A percentile compares a stretch with the other conserved stretches of the same genome.
phyloP scores from a whole-genome alignment of 2,329 filamentous ascomycete species.

The Penicillium sp. region DNA sequence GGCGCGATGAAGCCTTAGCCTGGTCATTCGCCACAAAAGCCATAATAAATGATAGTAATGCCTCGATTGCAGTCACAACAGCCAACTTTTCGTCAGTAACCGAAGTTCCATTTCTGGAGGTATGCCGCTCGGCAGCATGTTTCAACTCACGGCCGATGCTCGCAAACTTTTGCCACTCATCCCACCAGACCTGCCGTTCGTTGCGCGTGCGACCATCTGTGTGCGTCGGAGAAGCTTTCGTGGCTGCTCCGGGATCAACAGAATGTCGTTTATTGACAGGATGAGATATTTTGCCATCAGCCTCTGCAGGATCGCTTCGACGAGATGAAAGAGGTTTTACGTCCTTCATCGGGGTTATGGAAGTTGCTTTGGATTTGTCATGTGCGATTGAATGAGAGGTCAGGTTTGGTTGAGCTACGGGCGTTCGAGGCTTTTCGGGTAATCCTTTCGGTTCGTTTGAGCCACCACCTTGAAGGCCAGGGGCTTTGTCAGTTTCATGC shows the following conservation, averaged over 20 bases:
- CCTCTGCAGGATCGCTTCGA: conserved; percentile 41
- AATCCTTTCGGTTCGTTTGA: conserved; percentile 33
- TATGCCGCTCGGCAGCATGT: conserved; percentile 43
- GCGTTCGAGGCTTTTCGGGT: conserved; percentile 40
- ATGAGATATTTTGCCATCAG: conserved; percentile 42
- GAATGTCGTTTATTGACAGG: conserved; percentile 30
- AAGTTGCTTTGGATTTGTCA: conserved; percentile 28
- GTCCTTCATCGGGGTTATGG: conserved; percentile 47
- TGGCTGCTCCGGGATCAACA: conserved; percentile 24
- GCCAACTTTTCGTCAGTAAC: conserved; percentile 38
- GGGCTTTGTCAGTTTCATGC: conserved; percentile 26
- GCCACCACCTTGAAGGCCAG: conserved; percentile 34
- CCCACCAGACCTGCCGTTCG: conserved; percentile 45
- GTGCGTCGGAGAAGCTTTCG: conserved; percentile 32
- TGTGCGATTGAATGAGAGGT: conserved; percentile 34
- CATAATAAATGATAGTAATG: conserved; percentile 49
- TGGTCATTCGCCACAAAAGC: conserved; percentile 47
- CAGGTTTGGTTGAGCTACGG: conserved; percentile 31
- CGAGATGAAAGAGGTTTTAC: conserved; percentile 39
- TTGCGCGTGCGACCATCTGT: conserved; percentile 30
- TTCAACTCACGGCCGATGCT: conserved; percentile 48
- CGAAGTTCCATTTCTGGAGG: conserved; percentile 31
- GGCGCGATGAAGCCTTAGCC: conserved; percentile 37
- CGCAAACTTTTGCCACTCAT: conserved; percentile 44
- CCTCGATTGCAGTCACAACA: conserved; percentile 44